These are phyloP conservation scores for Scolecobasidium constrictum DNA, from an alignment of 2,329 filamentous ascomycete genomes.

Conservation along the genomic window DNA sequence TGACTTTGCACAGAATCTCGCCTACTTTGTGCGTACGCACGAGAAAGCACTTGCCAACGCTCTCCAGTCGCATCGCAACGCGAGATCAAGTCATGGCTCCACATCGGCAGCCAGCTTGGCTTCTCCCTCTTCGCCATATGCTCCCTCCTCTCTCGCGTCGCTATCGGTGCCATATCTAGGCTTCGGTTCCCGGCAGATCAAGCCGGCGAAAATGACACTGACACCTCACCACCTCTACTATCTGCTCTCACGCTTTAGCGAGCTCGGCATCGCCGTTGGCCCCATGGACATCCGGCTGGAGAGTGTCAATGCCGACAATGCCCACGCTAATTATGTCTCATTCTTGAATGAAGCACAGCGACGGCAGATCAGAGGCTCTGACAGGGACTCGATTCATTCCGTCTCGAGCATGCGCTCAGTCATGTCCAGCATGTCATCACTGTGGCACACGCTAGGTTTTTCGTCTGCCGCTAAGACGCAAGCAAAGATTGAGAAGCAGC, in stretches of 20 bases:
- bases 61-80: slow-evolving; percentile 60
- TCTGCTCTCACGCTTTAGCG: slow-evolving; percentile 87
- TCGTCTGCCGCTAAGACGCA: slow-evolving; percentile 56
- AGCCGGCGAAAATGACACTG: slow-evolving; percentile 82
- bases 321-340: slow-evolving; percentile 87
- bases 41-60: slow-evolving; percentile 96
- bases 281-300: slow-evolving; percentile 95
- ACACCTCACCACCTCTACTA: slow-evolving; percentile 97
- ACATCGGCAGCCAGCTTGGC: slow-evolving; percentile 33
- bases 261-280: slow-evolving; percentile 78
- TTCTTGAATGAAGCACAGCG: slow-evolving; percentile 79
- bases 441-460: slow-evolving; percentile 84
- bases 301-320: slow-evolving; percentile 80
- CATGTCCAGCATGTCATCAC: slow-evolving; percentile 89
- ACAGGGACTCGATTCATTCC: slow-evolving; percentile 85
- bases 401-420: slow-evolving; percentile 95
- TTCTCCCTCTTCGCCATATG: slow-evolving; percentile 43
- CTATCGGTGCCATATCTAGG: slow-evolving; percentile 76
- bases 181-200: slow-evolving; percentile 75
- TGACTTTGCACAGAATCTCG: slow-evolving; percentile 64
- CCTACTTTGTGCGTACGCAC: slow-evolving; percentile 90
- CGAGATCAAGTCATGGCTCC: slow-evolving; percentile 50
- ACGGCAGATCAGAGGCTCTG: slow-evolving; percentile 66
- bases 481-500: slow-evolving; percentile 81
- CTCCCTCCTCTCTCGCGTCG: slow-evolving; percentile 61